Percentiles rank a stretch among this genome's conserved stretches.
These are phyloP conservation scores for Apiospora malaysiana DNA, from an alignment of 2,329 filamentous ascomycete genomes.

Conservation along the genomic window DNA sequence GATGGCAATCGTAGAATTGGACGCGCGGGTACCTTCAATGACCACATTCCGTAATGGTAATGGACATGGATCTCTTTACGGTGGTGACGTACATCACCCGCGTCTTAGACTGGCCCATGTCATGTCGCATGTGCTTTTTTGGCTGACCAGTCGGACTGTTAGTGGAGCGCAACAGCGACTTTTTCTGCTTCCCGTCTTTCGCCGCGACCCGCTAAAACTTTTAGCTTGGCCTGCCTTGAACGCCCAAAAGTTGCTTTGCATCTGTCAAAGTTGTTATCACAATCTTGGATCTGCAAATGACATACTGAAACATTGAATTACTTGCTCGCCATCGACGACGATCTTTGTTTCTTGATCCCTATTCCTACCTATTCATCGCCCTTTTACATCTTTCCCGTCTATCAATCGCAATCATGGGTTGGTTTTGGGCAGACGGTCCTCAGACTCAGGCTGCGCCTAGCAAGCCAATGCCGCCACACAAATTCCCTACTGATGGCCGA, in stretches of 20 bases:
- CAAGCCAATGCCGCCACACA: conserved; percentile 34
- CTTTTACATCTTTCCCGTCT: conserved; percentile 36
- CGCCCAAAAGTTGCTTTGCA: not conserved
- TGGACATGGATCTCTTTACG: conserved; percentile 4
- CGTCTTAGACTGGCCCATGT: not conserved
- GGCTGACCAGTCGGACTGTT: not conserved
- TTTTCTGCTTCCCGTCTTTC: conserved; percentile 19
- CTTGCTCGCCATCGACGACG: not conserved
- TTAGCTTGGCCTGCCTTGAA: not conserved
- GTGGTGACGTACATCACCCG: conserved; percentile 18
- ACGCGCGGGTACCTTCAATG: conserved; percentile 9
- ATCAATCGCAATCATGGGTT: conserved; percentile 62
- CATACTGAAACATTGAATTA: not conserved
- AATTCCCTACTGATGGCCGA: conserved; percentile 34
- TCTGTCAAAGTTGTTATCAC: not conserved
- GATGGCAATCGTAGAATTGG: not conserved
- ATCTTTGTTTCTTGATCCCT: not conserved
- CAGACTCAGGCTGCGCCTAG: conserved; percentile 32
- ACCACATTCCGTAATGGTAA: conserved; percentile 14
- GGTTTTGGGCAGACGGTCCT: conserved; percentile 66
- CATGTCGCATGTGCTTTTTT: not conserved
- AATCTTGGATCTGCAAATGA: not conserved
- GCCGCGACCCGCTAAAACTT: conserved; percentile 21
- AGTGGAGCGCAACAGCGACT: not conserved
- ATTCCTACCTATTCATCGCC: too few relatives aligned